phyloP scores from a whole-genome alignment of 2,329 filamentous ascomycete genomes.

The Aspergillus phoenicis region DNA sequence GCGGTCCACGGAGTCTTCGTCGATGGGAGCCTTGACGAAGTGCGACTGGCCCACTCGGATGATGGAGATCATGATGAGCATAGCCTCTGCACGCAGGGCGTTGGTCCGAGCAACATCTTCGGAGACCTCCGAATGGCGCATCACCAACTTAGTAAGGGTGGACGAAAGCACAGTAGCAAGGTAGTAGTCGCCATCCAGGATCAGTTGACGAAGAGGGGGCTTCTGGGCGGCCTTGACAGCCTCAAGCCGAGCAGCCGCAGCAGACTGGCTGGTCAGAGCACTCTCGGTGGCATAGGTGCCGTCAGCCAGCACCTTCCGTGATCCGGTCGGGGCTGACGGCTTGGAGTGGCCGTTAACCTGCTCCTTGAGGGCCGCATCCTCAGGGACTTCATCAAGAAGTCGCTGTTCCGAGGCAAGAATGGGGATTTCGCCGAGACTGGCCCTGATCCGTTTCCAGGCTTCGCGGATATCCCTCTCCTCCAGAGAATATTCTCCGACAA shows the following conservation, averaged over 20 bases:
- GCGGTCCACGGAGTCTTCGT: constrained; percentile 96
- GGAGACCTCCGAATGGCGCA: constrained; percentile 94
- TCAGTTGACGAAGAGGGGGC: constrained; percentile 88
- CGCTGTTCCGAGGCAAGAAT: constrained; percentile 94
- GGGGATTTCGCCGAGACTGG: constrained; percentile 93
- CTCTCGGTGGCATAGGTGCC: constrained; percentile 98
- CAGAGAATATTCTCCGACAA: constrained; percentile 93
- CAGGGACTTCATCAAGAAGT: constrained; percentile 77
- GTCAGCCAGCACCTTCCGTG: constrained; percentile 88
- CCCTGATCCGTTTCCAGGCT: constrained; percentile 93
- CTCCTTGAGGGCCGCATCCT: constrained; percentile 66
- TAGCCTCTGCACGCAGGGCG: constrained; percentile 90
- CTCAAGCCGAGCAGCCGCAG: constrained; percentile 86
- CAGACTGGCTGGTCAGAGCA: constrained; percentile 88
- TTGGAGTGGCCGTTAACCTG: constrained; percentile 82
- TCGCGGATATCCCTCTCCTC: constrained; percentile 93
- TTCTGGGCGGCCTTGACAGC: constrained; percentile 97
- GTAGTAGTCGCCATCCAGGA: constrained; percentile 97
- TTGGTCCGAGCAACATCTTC: constrained; percentile 85
- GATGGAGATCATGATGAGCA: constrained; percentile 99
- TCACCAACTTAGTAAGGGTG: constrained; percentile 93
- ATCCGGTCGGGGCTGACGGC: constrained; percentile 74
- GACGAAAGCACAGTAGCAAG: constrained; percentile 92
- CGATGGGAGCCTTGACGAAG: constrained; percentile 95
- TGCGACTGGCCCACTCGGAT: constrained; percentile 98